phyloP scores from a whole-genome alignment of 2,329 filamentous ascomycete species.

The Septoria linicola region DNA sequence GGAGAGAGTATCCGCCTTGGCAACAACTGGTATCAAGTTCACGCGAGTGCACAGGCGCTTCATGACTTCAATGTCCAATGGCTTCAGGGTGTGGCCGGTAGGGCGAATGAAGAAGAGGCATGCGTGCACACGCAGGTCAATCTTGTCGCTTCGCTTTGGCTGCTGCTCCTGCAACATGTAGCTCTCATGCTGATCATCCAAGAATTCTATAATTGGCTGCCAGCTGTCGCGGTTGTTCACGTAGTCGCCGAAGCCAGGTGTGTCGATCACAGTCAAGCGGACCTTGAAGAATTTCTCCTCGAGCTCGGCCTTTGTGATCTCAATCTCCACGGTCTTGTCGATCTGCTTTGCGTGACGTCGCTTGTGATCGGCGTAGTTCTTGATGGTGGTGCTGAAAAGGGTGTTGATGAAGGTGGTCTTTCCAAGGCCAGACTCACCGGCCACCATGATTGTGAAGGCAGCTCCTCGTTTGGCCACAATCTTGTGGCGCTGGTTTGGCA shows the following conservation, averaged over 20 bases:
- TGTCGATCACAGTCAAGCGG: slow-evolving; percentile 97
- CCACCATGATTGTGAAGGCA: slow-evolving; percentile 99
- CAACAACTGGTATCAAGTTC: slow-evolving; percentile 96
- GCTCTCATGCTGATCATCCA: slow-evolving; percentile 99
- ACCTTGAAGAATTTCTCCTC: slow-evolving; percentile 99
- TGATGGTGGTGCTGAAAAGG: slow-evolving; percentile 99
- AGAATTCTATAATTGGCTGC: slow-evolving; percentile 99
- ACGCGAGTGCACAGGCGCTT: slow-evolving; percentile 97
- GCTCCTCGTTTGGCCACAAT: slow-evolving; percentile 83
- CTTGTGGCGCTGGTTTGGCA: slow-evolving; percentile 71
- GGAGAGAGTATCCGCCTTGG: slow-evolving; percentile 97
- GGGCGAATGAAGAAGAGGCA: slow-evolving; percentile 99
- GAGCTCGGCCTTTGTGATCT: slow-evolving; percentile 98
- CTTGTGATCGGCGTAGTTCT: slow-evolving; percentile 99
- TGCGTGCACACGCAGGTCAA: slow-evolving; percentile 96
- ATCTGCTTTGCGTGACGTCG: slow-evolving; percentile 98
- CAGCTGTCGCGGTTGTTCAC: slow-evolving; percentile 99
- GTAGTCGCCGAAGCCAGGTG: slow-evolving; percentile 98
- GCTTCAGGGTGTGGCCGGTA: slow-evolving; percentile 97
- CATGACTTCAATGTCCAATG: slow-evolving; percentile 99
- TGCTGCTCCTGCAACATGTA: slow-evolving; percentile 99
- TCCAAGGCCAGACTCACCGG: slow-evolving; percentile 95
- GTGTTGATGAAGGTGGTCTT: slow-evolving; percentile 99
- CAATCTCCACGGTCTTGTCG: slow-evolving; percentile 99
- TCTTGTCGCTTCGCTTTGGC: slow-evolving; percentile 96